Base-by-base conservation (phyloP, 768 basidiomycete genomes). In the Pleurotus eryngii region DNA sequence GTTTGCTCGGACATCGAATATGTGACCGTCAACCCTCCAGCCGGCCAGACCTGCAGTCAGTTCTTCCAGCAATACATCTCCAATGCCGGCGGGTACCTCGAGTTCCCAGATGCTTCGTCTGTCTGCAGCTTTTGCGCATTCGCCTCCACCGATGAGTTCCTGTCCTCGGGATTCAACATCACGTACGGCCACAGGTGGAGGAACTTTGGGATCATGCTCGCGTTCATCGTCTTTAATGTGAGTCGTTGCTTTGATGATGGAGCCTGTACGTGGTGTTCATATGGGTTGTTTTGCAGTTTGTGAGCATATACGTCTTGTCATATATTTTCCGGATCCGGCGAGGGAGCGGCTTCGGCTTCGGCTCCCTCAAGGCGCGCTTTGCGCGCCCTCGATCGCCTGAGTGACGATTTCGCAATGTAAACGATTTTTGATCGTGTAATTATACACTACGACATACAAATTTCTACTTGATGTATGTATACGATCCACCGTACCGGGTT, bases 1-100 rank as follows among this genome's bases (percentile, higher is more conserved):
- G 71, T 68, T 12, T 94, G 93, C 66, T 68, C 85, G 0, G n/a
- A 68, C 0, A 68, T 75, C 53, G 93, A 95, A 67, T 74, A 82
- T n/a, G 80, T 85, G 2, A 74, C 73, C 1, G 65, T 95, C 59
- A 64, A 80, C 5, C 83, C 88, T 1, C 84, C 86, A 3, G 63
- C 72, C 0, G 85, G 84, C 1, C 72, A 80, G 60, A 82, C 77
- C 0, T 92, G 91, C 63, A 68, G 68, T 7, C 45, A 67, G 2
- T 91, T 79, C 67, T 64, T 88, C 57, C 55, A 67, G 17, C 58
- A 72, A 0, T 92, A 79, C 65, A 85, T 89, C 14, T 57, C 68
- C 0, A 57, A 57, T 3, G 67, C 74, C 3, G 83, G 87, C 0
- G 88, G 88, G 2, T 86, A 85, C 64, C 65, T 90, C 27, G 74